These are phyloP conservation scores for Solanum lycopersicoides DNA, from an alignment of 257 asterid species.

Conservation along the genomic window DNA sequence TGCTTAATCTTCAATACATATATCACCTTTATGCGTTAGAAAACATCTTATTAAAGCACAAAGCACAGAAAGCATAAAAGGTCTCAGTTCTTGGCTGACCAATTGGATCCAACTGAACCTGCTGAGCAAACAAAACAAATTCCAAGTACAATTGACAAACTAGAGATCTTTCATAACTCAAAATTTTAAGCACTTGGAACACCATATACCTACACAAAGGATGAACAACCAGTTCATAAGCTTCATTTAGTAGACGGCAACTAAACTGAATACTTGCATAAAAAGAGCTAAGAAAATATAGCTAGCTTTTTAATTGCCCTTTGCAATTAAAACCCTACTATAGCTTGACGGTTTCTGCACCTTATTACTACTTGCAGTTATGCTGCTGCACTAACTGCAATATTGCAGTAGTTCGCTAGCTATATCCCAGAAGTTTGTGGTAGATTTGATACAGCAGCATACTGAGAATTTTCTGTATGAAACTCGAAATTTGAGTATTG, in stretches of 20 bases:
- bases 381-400: not conserved
- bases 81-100: not conserved
- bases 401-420: not conserved
- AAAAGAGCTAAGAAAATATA: not conserved
- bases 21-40: not conserved
- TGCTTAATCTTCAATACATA: not conserved
- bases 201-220: not conserved
- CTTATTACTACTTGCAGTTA: not conserved
- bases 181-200: not conserved
- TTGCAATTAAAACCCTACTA: not conserved
- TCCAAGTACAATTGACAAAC: not conserved
- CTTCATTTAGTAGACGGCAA: not conserved
- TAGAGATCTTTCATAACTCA: not conserved
- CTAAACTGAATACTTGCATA: not conserved
- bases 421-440: not conserved
- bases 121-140: not conserved
- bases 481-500: not conserved
- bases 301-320: not conserved
- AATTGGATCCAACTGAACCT: not conserved
- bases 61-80: not conserved
- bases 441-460: not conserved
- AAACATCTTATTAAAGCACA: not conserved
- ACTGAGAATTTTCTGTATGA: not conserved
- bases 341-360: not conserved
- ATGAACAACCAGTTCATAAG: not conserved